phyloP scores from a whole-genome alignment of 768 basidiomycete genomes.

The Psilocybe cyanescens region DNA sequence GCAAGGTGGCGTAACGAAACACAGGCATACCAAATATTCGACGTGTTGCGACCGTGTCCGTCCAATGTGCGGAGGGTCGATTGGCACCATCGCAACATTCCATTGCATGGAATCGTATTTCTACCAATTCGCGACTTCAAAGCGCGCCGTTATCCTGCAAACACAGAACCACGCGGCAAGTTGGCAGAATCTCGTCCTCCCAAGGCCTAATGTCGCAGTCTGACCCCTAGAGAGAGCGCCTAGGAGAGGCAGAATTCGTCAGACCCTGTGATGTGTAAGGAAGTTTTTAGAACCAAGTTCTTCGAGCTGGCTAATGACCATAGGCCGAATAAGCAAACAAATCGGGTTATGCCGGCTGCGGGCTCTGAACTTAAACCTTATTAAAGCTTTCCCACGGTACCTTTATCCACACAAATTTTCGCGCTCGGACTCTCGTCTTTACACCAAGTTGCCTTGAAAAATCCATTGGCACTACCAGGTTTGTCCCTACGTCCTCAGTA shows the following conservation, averaged over 20 bases:
- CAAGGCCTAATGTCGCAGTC: not conserved
- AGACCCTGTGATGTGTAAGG: not conserved
- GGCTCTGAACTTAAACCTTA: conserved; percentile 36
- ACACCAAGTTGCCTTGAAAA: conserved; percentile 80
- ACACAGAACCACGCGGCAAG: too few relatives aligned
- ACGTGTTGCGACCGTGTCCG: conserved; percentile 31
- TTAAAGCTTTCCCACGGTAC: conserved; percentile 30
- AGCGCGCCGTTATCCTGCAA: not conserved
- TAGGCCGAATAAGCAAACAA: conserved; percentile 1
- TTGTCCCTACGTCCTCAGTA: conserved; percentile 22
- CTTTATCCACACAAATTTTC: conserved; percentile 39
- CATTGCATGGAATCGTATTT: conserved; percentile 53
- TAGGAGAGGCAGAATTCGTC: not conserved
- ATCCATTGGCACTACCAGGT: conserved; percentile 90
- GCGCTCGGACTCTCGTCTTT: conserved; percentile 17
- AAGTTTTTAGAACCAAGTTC: not conserved
- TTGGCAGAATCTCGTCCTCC: too few relatives aligned
- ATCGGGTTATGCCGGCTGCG: conserved; percentile 26
- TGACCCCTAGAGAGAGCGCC: not conserved
- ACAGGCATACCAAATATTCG: conserved; percentile 24
- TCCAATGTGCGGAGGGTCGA: conserved; percentile 52
- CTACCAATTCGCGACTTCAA: conserved; percentile 1
- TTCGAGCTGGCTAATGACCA: not conserved
- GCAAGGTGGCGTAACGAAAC: not conserved
- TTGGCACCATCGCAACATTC: conserved; percentile 80